Base-by-base conservation (phyloP, 768 basidiomycete species). In the Rhodotorula babjevae region DNA sequence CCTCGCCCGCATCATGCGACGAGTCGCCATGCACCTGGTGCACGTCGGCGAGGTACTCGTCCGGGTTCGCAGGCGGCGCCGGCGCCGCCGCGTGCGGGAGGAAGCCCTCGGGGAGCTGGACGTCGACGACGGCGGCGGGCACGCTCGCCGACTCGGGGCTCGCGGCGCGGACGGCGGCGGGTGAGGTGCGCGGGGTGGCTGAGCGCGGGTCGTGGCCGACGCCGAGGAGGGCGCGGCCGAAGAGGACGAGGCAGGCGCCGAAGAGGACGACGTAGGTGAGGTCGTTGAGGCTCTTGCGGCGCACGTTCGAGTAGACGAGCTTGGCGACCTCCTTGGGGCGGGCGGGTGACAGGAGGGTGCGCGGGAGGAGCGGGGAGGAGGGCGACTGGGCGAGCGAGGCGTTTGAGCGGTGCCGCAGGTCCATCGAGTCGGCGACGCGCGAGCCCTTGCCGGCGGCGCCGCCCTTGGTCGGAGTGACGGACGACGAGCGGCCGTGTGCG, bases 381-480 rank as follows among this genome's bases (percentile, higher is more conserved):
- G 46, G 29, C 16, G 65, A 57, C 25, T 33, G 46, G 46, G 56
- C 56, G 56, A 66, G 56, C 7, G 56, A 58, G 14, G 65, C 65
- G 65, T 66, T 66, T 2, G 65, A 29, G 56, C 65, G 65, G 65
- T 66, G 65, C 10, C 65, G 65, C 16, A 66, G 31, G 57, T 66
- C 65, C 31, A 12, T 49, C 47, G 61, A 62, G 5, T 29, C 60
- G 16, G 9, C 9, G 4, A 3, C 47, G 47, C 61, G 47, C 11
- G n/a, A 21, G 4, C 29, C 19, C 21, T 21, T 49, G 27, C 27
- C 18, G 2, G 60, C 11, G 8, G 46, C 4, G 31, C 31, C 0
- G 47, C 9, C 19, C 8, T 42, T 14, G 16, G 2, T 12, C 11
- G 27, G 61, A 2, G 63, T 52, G 52, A 64, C 40, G n/a, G 63